These are phyloP conservation scores for Rhodamnia argentea DNA, from an alignment of 345 rosid genomes.

Conservation along the genomic window DNA sequence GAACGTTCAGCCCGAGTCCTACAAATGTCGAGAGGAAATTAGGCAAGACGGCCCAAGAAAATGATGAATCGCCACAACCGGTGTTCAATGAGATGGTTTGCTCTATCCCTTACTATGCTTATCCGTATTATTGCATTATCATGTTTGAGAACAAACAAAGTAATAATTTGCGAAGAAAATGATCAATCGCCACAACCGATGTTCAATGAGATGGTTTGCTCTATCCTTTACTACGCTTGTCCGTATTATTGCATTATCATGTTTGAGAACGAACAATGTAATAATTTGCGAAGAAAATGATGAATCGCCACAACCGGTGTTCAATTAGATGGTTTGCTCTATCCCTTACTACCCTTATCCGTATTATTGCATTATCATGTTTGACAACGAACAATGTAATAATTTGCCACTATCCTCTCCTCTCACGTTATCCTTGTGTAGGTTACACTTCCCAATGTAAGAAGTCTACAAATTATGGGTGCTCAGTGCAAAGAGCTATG, in stretches of 20 bases:
- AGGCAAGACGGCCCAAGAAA: accelerated
- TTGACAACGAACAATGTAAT: accelerated
- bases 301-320: not conserved
- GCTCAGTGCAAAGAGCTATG: not conserved
- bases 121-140: not conserved
- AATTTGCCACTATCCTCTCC: not conserved
- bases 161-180: not conserved
- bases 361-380: not conserved
- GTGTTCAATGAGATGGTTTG: not conserved
- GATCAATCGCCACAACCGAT: not conserved
- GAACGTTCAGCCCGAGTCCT: not conserved
- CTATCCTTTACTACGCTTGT: not conserved
- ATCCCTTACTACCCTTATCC: accelerated
- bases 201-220: not conserved
- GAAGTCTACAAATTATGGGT: accelerated
- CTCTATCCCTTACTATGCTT: not conserved
- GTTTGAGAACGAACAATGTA: not conserved
- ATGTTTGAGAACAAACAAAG: accelerated
- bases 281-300: not conserved
- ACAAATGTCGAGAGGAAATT: not conserved
- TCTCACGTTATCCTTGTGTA: not conserved
- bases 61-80: not conserved
- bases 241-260: accelerated
- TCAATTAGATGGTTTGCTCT: not conserved
- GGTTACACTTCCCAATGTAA: not conserved